Evolutionary conservation across 202 grass and related monocot species (phyloP).

Genomic region (Setaria italica): DNA sequence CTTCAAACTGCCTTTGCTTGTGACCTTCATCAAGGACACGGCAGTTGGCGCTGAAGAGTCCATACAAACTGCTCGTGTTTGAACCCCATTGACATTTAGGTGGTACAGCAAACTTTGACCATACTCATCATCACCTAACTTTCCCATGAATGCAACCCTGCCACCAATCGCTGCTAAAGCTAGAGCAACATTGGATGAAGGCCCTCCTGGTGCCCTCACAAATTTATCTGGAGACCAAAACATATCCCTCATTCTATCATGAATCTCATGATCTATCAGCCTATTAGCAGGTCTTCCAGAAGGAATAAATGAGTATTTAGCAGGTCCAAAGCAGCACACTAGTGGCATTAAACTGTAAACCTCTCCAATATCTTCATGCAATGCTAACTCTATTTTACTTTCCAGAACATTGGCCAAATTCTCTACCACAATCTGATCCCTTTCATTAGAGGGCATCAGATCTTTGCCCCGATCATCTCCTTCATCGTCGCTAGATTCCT

Average conservation of each 20-base stretch:
- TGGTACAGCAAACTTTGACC: constrained; percentile 73
- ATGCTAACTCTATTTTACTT: constrained; percentile 53
- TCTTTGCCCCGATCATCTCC: constrained; percentile 31
- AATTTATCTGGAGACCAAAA: constrained; percentile 74
- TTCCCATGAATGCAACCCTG: constrained; percentile 77
- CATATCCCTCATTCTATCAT: constrained; percentile 63
- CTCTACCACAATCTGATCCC: not conserved
- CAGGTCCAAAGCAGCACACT: constrained; percentile 79
- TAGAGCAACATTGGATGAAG: constrained; percentile 74
- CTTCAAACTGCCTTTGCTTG: constrained; percentile 46
- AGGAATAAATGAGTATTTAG: constrained; percentile 71
- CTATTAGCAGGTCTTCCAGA: constrained; percentile 70
- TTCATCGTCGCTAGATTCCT: constrained; percentile 40
- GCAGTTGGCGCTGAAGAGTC: constrained; percentile 56
- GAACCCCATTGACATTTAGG: constrained; percentile 71
- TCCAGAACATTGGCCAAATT: constrained; percentile 32
- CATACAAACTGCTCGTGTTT: constrained; percentile 66
- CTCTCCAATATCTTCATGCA: constrained; percentile 52
- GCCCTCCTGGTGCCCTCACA: constrained; percentile 73
- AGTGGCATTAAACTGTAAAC: constrained; percentile 59
- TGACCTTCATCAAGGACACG: constrained; percentile 66
- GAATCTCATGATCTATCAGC: constrained; percentile 71
- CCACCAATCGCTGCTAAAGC: constrained; percentile 67
- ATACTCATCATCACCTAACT: constrained; percentile 83
- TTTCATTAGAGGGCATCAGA: constrained; percentile 25